Base-by-base conservation (phyloP, 129 eudicot genomes). In the Pulicaria dysenterica region DNA sequence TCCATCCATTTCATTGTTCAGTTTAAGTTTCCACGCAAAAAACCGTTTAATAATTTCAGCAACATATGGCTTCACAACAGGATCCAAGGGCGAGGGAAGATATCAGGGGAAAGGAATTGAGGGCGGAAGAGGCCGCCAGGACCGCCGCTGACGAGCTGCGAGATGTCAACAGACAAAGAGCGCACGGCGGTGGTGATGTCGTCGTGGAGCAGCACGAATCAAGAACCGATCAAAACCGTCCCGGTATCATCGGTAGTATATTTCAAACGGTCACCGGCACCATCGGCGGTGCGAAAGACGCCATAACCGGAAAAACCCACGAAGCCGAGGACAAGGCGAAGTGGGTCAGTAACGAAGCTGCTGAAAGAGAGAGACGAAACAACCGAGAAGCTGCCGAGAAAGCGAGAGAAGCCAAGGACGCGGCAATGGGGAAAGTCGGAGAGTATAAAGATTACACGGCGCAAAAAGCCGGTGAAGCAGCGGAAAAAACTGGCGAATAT, bases 281-380 rank as follows among this genome's bases (percentile, higher is more conserved):
- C 1, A 54, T 81, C 40, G 96, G 77, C n/a, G 77, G 88, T 56
- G 89, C 89, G 7, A 89, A 86, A 48, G 92, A 86, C 3, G 90
- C 72, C 0, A 83, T 89, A 12, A 77, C 69, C 8, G 96, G 96
- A 1, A 86, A 69, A 41, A 46, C 89, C 8, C 80, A 82, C 1
- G 89, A 86, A 24, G 63, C 87, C 4, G 10, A 83, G 0, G 83
- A 83, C 1, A 61, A 54, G 45, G 55, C 82, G 2, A 19, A 31
- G 8, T 76, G 67, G 5, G 67, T 44, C 4, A 46, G 60, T 7
- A 70, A 19, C 41, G 73, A 44, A 1, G 82, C 87, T 0, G 72
- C 74, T 0, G 87, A 83, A 40, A 51, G 76, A 44, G 75, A 77
- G 38, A 47, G 45, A 5, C 70, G 47, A 15, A 67, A 58, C 38